phyloP scores from a whole-genome alignment of 2,329 filamentous ascomycete genomes.

The Xylariaceae sp. region DNA sequence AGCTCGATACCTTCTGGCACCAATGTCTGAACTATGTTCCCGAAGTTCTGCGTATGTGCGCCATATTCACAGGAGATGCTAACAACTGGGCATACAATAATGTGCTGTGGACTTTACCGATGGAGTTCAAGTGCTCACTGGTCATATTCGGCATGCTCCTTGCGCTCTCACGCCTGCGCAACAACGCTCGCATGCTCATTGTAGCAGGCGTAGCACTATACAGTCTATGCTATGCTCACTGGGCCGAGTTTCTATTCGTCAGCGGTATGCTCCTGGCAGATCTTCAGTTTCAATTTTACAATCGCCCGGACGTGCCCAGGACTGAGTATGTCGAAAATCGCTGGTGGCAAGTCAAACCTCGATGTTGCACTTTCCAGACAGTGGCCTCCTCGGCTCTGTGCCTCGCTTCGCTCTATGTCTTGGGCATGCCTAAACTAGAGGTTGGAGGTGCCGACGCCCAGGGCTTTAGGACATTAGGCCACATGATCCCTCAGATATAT shows the following conservation, averaged over 20 bases:
- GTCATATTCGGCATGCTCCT: conserved; percentile 39
- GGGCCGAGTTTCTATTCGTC: conserved; percentile 36
- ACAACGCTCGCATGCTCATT: conserved; percentile 25
- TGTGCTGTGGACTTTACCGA: conserved; percentile 42
- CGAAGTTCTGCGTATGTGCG: conserved; percentile 13
- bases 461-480: conserved; percentile 25
- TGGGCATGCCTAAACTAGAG: conserved; percentile 31
- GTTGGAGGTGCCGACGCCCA: conserved; percentile 23
- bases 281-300: conserved; percentile 29
- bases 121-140: conserved; percentile 42
- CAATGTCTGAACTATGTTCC: conserved; percentile 26
- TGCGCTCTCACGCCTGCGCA: conserved; percentile 32
- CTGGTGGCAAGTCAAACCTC: conserved; percentile 10
- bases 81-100: conserved; percentile 34
- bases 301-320: neutral
- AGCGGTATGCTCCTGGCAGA: conserved; percentile 39
- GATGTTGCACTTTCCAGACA: neutral
- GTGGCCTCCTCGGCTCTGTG: conserved; percentile 9
- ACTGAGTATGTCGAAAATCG: conserved; percentile 3
- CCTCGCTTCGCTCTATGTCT: conserved; percentile 17
- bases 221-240: conserved; percentile 31
- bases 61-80: conserved; percentile 20
- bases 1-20: conserved; percentile 15
- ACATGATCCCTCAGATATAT: conserved; percentile 27
- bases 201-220: conserved; percentile 25